Base-by-base conservation (phyloP, 148 eudicot genomes). In the Amaranthus cruentus region DNA sequence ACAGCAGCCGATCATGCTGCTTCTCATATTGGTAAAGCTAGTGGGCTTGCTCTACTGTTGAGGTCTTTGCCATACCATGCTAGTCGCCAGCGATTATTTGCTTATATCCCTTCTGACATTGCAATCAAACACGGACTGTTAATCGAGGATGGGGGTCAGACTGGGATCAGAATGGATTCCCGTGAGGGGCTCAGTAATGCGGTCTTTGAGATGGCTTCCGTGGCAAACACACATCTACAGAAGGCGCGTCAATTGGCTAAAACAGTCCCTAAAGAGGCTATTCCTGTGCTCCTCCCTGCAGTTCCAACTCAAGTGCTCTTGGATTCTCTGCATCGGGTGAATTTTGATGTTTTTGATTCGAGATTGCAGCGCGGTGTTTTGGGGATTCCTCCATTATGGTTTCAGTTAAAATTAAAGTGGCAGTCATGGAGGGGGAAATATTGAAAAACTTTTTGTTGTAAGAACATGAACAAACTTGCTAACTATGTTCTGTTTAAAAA, bases 1-100 rank as follows among this genome's bases (percentile, higher is more conserved):
- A 87, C 98, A 0, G 87, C 83, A 56, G 97, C 93, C 57, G 97
- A 94, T 81, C 98, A 94, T 81, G 98, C 97, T 43, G 97, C 97
- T n/a, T 94, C 97, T 47, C 98, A 94, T 78, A 84, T 91, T 55
- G 97, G 98, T 56, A 94, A 94, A 81, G 98, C 98, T 59, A 80
- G 93, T 47, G 98, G 98, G 59, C 84, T 94, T 53, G 85, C 86
- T 11, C 81, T 94, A 86, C 84, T 91, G 49, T 82, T 94, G 10
- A 94, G 81, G 75, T 89, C 98, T 11, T 78, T 89, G 63, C 98
- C 98, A 3, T 94, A 89, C 78, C 98, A 94, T 58, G 87, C 85
- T 4, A 85, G 86, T 44, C 85, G 90, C 8, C 81, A 78, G 58
- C 85, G 88, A 66, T 84, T 85, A 13, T 88, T 75, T 79, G 85